Conservation (phyloP, 805 yeast genomes). For the Starmerella apis region DNA sequence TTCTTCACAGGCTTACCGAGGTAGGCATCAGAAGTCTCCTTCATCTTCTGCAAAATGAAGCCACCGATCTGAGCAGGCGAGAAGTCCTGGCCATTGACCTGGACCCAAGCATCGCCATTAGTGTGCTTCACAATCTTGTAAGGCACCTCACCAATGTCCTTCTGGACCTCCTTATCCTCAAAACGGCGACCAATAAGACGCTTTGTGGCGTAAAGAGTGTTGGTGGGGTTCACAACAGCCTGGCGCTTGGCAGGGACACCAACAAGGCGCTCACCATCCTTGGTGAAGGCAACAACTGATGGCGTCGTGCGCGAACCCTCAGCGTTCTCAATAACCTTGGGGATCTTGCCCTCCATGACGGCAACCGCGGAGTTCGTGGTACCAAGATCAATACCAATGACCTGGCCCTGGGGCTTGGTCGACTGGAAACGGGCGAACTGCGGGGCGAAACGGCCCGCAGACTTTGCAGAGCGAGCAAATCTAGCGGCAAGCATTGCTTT, state of each 20-base stretch:
- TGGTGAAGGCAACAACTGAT: slow-evolving; percentile 87
- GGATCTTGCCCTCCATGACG: slow-evolving; percentile 64
- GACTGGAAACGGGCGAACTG: slow-evolving; percentile 39
- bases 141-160: slow-evolving; percentile 78
- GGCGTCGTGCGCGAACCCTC: slow-evolving; percentile 81
- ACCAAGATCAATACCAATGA: slow-evolving; percentile 78
- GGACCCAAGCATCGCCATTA: slow-evolving; percentile 95
- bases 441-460: slow-evolving; percentile 23
- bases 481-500: slow-evolving; percentile 33
- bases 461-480: slow-evolving; percentile 32
- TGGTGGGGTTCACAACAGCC: slow-evolving; percentile 87
- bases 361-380: slow-evolving; percentile 89
- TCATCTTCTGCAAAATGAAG: slow-evolving; percentile 87
- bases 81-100: slow-evolving; percentile 76
- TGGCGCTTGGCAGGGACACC: slow-evolving; percentile 96
- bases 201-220: slow-evolving; percentile 89
- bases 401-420: slow-evolving; percentile 46
- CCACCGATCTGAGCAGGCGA: slow-evolving; percentile 97
- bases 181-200: slow-evolving; percentile 90
- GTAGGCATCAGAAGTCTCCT: slow-evolving; percentile 92
- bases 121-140: slow-evolving; percentile 80
- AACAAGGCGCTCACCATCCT: slow-evolving; percentile 81
- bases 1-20: slow-evolving; percentile 77
- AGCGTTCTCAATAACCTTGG: slow-evolving; percentile 67
- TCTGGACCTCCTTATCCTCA: slow-evolving; percentile 80